Percentiles rank a stretch among this genome's conserved stretches.
These are phyloP conservation scores for Endocalyx cinctus DNA, from an alignment of 2,329 filamentous ascomycete genomes.

Conservation along the genomic window DNA sequence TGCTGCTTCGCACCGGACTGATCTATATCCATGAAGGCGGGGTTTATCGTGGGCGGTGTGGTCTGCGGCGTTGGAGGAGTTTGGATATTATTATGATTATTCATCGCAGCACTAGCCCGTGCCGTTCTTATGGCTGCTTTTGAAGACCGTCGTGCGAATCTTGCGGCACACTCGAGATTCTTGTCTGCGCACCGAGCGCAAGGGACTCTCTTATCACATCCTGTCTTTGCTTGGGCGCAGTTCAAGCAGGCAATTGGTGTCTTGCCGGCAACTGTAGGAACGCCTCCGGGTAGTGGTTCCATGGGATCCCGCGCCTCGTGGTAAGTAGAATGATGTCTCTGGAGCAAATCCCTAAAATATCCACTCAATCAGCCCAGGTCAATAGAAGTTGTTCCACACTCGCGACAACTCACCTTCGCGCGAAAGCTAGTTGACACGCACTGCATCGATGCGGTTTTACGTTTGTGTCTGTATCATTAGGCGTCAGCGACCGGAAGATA, in stretches of 20 bases:
- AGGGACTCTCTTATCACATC: conserved; percentile 45
- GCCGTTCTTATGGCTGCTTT: conserved; percentile 42
- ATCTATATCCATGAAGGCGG: conserved; percentile 34
- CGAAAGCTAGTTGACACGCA: conserved; percentile 45
- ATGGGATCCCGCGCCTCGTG: conserved; percentile 45
- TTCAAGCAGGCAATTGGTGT: conserved; percentile 46
- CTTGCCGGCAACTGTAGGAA: conserved; percentile 33
- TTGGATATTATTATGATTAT: conserved; percentile 7
- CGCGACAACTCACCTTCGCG: conserved; percentile 36
- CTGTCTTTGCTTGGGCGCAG: conserved; percentile 47
- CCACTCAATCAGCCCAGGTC: conserved; percentile 2
- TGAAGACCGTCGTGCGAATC: conserved; percentile 46
- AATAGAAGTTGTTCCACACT: background rate
- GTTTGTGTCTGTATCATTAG: conserved; percentile 43
- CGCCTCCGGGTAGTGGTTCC: conserved; percentile 39
- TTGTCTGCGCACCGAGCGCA: conserved; percentile 47
- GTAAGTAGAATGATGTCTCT: conserved; percentile 47
- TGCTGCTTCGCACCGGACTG: conserved; percentile 18
- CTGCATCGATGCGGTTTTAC: conserved; percentile 49
- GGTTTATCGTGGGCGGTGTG: conserved; percentile 20
- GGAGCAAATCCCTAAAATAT: conserved; percentile 41
- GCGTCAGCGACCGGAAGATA: conserved; percentile 2
- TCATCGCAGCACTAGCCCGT: conserved; percentile 33
- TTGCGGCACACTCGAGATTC: conserved; percentile 41
- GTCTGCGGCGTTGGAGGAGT: conserved; percentile 13